Evolutionary conservation across 2,329 filamentous ascomycete species (phyloP).

Genomic region (Apiospora aurea): DNA sequence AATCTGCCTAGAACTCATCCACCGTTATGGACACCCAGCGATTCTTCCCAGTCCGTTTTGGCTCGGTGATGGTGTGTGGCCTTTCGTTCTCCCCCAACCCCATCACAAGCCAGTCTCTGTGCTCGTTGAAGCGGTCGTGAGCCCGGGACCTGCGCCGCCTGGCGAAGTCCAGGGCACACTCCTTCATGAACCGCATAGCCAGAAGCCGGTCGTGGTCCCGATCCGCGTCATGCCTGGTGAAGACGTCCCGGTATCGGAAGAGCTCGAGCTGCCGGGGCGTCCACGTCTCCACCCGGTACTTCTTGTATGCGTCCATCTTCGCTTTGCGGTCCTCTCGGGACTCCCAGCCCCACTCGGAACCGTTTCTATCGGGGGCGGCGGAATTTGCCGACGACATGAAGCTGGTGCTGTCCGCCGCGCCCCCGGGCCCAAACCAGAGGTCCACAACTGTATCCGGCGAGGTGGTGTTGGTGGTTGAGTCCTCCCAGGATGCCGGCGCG

Average conservation of each 20-base stretch:
- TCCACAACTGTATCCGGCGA: neutral
- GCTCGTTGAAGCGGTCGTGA: neutral
- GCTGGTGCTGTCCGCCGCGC: neutral
- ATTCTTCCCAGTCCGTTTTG: neutral
- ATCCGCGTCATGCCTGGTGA: neutral
- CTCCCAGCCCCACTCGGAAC: neutral
- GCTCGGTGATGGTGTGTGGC: neutral
- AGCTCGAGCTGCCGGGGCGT: conserved; percentile 7
- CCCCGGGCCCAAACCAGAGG: neutral
- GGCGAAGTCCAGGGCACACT: neutral
- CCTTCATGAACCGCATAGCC: neutral
- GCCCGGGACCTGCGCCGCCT: neutral
- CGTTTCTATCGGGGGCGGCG: neutral
- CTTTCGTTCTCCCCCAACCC: neutral
- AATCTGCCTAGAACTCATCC: neutral
- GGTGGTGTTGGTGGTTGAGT: neutral
- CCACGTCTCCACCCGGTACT: neutral
- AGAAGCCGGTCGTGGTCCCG: conserved; percentile 10
- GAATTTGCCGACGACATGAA: no score
- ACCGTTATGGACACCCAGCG: neutral
- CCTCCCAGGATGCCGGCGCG: neutral
- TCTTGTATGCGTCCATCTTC: neutral
- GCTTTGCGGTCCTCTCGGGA: neutral
- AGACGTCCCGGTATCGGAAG: neutral
- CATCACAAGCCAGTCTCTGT: neutral